phyloP scores from a whole-genome alignment of 805 yeast genomes.

The Kodamaea nitidulidarum region DNA sequence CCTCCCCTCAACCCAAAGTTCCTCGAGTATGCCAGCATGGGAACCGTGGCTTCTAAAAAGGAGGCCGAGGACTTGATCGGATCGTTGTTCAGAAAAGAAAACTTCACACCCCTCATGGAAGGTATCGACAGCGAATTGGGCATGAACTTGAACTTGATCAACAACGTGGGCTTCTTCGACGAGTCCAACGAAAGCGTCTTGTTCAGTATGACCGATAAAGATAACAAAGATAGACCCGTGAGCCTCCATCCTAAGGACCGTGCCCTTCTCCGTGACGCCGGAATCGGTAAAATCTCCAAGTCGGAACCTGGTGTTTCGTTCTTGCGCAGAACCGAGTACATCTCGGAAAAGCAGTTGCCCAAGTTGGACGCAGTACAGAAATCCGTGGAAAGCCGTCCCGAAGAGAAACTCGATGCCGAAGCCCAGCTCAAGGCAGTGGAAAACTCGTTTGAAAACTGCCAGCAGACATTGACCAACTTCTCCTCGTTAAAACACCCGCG shows the following conservation, averaged over 20 bases:
- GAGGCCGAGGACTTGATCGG: constrained; percentile 54
- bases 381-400: constrained; percentile 16
- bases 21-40: constrained; percentile 48
- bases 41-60: constrained; percentile 29
- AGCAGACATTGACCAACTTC: constrained; percentile 38
- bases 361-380: constrained; percentile 16
- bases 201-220: constrained; percentile 22
- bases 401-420: constrained; percentile 47
- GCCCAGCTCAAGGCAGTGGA: constrained; percentile 69
- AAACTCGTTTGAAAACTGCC: constrained; percentile 65
- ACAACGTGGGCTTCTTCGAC: constrained; percentile 65
- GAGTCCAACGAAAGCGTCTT: constrained; percentile 47
- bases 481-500: constrained; percentile 67
- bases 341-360: constrained; percentile 54
- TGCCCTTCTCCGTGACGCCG: constrained; percentile 76
- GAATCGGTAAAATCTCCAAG: constrained; percentile 41
- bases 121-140: constrained; percentile 63
- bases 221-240: constrained; percentile 26
- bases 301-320: constrained; percentile 63
- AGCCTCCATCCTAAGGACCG: constrained; percentile 76
- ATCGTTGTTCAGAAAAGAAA: constrained; percentile 69
- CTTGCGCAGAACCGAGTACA: constrained; percentile 91
- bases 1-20: constrained; percentile 91
- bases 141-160: constrained; percentile 68
- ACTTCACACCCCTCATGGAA: constrained; percentile 57